Conservation (phyloP, 306 rosid genomes). For the Fragaria ananassa region DNA sequence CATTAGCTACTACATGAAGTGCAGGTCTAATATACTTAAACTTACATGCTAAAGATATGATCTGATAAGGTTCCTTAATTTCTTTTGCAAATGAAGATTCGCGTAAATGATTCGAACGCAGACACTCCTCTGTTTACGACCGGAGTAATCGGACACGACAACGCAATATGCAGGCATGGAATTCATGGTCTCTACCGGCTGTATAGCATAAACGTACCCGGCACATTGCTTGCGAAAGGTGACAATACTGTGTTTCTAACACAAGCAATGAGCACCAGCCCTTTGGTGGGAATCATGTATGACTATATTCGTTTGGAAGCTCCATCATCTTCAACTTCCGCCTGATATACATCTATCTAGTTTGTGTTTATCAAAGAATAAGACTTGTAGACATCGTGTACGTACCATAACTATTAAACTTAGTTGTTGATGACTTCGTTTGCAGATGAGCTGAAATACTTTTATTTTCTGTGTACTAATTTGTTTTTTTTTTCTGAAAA, state of each 20-base stretch:
- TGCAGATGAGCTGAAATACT: neutral
- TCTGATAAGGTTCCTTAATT: neutral
- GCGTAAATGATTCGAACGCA: slow-evolving; percentile 46
- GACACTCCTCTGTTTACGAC: slow-evolving; percentile 47
- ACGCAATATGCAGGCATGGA: slow-evolving; percentile 78
- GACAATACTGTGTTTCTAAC: slow-evolving; percentile 54
- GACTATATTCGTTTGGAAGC: slow-evolving; percentile 78
- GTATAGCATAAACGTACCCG: slow-evolving; percentile 42
- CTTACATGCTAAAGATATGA: too few relatives aligned
- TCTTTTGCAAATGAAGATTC: slow-evolving; percentile 31
- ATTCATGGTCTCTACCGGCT: slow-evolving; percentile 77
- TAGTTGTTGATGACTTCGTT: neutral
- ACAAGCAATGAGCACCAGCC: slow-evolving; percentile 32
- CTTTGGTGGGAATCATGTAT: slow-evolving; percentile 66
- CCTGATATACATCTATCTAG: neutral
- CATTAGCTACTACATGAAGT: neutral
- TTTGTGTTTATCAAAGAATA: neutral
- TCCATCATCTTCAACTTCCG: slow-evolving; percentile 18
- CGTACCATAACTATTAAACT: neutral
- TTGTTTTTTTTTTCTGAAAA: neutral
- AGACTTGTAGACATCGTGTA: neutral
- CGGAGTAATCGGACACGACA: slow-evolving; percentile 62
- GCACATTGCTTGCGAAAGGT: slow-evolving; percentile 40
- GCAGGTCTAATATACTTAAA: too few relatives aligned
- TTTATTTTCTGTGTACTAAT: neutral